Evolutionary conservation across 2,329 filamentous ascomycete species (phyloP).

Genomic region (Claviceps lovelessii): DNA sequence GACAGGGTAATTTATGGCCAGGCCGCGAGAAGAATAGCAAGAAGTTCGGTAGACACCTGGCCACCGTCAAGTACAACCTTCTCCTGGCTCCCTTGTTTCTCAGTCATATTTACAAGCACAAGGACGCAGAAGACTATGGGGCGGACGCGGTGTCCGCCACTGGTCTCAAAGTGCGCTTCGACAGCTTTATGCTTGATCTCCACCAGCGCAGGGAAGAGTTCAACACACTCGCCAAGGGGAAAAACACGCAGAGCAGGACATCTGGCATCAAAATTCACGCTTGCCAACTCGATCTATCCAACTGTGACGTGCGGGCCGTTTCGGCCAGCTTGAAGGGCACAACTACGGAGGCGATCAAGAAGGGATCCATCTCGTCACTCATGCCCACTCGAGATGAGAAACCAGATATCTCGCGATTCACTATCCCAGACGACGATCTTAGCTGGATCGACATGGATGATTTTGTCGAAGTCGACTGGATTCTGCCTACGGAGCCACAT

Average conservation of each 20-base stretch:
- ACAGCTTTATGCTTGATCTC: slow-evolving; percentile 94
- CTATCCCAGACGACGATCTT: slow-evolving; percentile 86
- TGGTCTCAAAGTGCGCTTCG: slow-evolving; percentile 87
- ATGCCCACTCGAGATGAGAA: slow-evolving; percentile 41
- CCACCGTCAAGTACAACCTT: slow-evolving; percentile 97
- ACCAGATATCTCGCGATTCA: slow-evolving; percentile 73
- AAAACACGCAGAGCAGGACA: slow-evolving; percentile 63
- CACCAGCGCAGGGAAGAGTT: slow-evolving; percentile 91
- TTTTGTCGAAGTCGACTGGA: slow-evolving; percentile 96
- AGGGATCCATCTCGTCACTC: slow-evolving; percentile 36
- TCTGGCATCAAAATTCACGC: slow-evolving; percentile 93
- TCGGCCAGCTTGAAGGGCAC: slow-evolving; percentile 80
- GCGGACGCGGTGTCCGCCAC: slow-evolving; percentile 73
- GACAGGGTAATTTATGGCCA: slow-evolving; percentile 83
- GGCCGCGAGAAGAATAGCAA: slow-evolving; percentile 93
- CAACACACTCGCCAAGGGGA: slow-evolving; percentile 62
- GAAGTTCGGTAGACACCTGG: slow-evolving; percentile 91
- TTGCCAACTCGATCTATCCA: slow-evolving; percentile 80
- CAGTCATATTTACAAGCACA: slow-evolving; percentile 97
- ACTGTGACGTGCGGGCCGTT: slow-evolving; percentile 82
- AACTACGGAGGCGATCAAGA: slow-evolving; percentile 59
- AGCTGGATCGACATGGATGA: slow-evolving; percentile 99
- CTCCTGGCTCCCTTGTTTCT: slow-evolving; percentile 85
- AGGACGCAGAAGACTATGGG: slow-evolving; percentile 75
- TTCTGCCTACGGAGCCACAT: slow-evolving; percentile 75